Evolutionary conservation across 805 yeast species (phyloP), one percentile per base, ranked within the genome.

Genomic region (Maudiozyma barnettii): DNA sequence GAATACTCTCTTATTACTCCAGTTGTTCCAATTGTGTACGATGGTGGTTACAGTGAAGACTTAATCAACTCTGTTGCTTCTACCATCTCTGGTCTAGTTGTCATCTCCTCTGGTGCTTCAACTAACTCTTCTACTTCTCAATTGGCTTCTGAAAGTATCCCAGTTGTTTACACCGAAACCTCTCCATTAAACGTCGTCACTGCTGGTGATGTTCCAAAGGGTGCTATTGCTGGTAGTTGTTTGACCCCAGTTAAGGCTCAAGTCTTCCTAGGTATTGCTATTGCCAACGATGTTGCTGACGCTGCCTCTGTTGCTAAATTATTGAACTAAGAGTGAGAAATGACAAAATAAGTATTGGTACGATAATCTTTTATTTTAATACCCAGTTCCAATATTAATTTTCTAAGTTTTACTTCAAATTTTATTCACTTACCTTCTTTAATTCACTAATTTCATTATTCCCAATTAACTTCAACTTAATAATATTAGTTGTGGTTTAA

Each of bases 221-320:
- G 55, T 29, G 54, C 66, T 14, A 52, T 63, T 44, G 61, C 60
- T 23, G 67, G 61, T 38, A 67, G 67, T 45, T 53, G 53, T 49
- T 49, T 64, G 47, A 53, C 64, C 38, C 66, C 67, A 43, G 45
- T 53, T 21, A 57, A 63, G 52, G 63, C 67, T 35, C 66, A 63
- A 51, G 44, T 64, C 35, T 52, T 64, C 45, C 51, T 61, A 44
- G 47, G 63, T 16, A 54, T 64, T 37, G 67, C 66, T 41, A 49
- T 55, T 14, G 56, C 56, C 44, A 61, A 63, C 45, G 55, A 52
- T 45, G 61, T 58, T 45, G 49, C 54, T 36, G 41, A 21, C 29
- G 9, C 44, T 5, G 20, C 39, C 31, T 33, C 41, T 14, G 20
- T 46, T 20, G 43, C 46, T n/a, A 19, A 20, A 6, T 39, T 46